phyloP scores from a whole-genome alignment of 1,284 basidiomycete species.

The Somion occarium region DNA sequence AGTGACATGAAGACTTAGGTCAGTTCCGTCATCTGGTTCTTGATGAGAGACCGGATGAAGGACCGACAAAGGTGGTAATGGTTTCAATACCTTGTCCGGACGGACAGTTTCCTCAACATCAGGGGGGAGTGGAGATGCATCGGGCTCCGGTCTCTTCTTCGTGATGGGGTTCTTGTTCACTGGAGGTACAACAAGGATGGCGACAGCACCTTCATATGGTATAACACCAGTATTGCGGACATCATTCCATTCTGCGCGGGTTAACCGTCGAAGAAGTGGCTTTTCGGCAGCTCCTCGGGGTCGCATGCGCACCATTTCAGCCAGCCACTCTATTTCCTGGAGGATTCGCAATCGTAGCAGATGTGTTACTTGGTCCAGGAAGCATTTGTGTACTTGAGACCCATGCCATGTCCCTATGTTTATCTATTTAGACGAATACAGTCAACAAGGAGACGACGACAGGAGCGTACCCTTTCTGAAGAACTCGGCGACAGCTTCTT shows the following conservation, averaged over 20 bases:
- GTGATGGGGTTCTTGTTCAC: conserved; percentile 51
- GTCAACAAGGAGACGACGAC: not conserved
- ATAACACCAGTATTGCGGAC: conserved; percentile 45
- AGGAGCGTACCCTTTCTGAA: conserved; percentile 27
- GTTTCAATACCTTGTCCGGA: conserved; percentile 6
- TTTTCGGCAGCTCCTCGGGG: conserved; percentile 17
- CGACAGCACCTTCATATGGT: conserved; percentile 49
- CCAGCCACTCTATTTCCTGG: conserved; percentile 64
- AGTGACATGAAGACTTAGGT: conserved; percentile 15
- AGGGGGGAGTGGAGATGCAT: conserved; percentile 37
- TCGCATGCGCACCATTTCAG: conserved; percentile 33
- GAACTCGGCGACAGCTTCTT: conserved; percentile 33
- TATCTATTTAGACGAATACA: not conserved
- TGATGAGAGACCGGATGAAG: conserved; percentile 29
- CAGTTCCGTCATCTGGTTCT: conserved; percentile 9
- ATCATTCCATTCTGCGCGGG: conserved; percentile 49
- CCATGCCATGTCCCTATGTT: not conserved
- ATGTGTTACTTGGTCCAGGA: conserved; percentile 53
- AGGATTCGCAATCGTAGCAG: conserved; percentile 65
- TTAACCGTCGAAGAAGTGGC: conserved; percentile 56
- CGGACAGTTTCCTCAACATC: conserved; percentile 11
- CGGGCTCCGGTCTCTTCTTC: conserved; percentile 37
- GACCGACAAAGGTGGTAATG: conserved; percentile 31
- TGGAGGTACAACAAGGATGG: conserved; percentile 67
- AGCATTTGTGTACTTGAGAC: conserved; percentile 28